These are phyloP conservation scores for Bothriochloa decipiens DNA, from an alignment of 176 grass and related monocot genomes.

Conservation along the genomic window DNA sequence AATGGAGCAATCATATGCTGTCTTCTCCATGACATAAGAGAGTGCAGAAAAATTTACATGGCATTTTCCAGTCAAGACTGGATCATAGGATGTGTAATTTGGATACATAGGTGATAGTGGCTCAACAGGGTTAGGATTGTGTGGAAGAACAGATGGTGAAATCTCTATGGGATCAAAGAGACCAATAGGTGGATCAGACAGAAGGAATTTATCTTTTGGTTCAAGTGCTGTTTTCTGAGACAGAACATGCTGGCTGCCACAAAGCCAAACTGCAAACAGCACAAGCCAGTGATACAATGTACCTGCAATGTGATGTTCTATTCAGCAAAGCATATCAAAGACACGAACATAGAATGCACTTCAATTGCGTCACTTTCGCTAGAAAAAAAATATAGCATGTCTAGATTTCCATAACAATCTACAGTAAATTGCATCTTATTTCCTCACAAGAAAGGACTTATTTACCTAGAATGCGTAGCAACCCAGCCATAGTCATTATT, in stretches of 20 bases:
- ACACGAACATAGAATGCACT: conserved; percentile 16
- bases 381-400: not conserved
- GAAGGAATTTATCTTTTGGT: conserved; percentile 78
- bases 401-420: conserved; percentile 18
- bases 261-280: conserved; percentile 66
- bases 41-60: conserved; percentile 84
- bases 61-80: conserved; percentile 85
- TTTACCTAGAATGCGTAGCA: not conserved
- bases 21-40: conserved; percentile 73
- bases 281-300: conserved; percentile 63
- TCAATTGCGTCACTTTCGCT: not conserved
- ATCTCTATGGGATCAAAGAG: conserved; percentile 95
- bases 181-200: conserved; percentile 93
- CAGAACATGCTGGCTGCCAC: conserved; percentile 56
- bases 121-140: conserved; percentile 66
- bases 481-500: not conserved
- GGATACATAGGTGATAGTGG: conserved; percentile 90
- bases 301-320: conserved; percentile 60
- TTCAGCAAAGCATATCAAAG: conserved; percentile 36
- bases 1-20: conserved; percentile 84
- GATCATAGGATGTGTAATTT: conserved; percentile 82
- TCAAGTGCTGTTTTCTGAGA: conserved; percentile 69
- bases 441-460: conserved; percentile 18
- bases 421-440: not conserved
- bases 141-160: conserved; percentile 78